Conservation (phyloP, 2,329 filamentous ascomycete genomes). For the Fusarium humuli region DNA sequence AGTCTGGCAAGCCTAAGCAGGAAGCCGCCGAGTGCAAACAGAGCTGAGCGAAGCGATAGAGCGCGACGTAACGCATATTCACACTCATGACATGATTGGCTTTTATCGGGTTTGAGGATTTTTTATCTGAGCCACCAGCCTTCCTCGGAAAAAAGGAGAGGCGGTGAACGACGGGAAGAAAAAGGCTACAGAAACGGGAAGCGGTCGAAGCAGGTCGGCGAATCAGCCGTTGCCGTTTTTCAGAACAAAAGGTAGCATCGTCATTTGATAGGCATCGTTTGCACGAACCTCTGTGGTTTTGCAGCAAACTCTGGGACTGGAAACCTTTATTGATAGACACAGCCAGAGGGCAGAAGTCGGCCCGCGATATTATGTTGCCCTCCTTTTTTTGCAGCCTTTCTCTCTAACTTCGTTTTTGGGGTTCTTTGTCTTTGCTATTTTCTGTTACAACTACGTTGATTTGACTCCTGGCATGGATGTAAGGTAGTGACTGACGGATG, state of each 20-base stretch:
- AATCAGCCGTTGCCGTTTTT: constrained; percentile 45
- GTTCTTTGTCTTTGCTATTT: constrained; percentile 37
- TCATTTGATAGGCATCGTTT: constrained; percentile 47
- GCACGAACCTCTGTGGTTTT: constrained; percentile 41
- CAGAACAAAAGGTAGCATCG: constrained; percentile 43
- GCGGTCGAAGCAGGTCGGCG: constrained; percentile 44
- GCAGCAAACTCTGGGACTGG: constrained; percentile 44
- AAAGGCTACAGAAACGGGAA: constrained; percentile 47
- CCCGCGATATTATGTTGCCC: constrained; percentile 43
- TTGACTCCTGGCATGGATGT: constrained; percentile 43
- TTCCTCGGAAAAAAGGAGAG: constrained; percentile 34
- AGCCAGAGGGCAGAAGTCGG: constrained; percentile 43
- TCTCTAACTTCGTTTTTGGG: constrained; percentile 40
- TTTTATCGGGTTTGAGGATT: constrained; percentile 41
- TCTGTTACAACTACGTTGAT: constrained; percentile 35
- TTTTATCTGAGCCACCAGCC: constrained; percentile 42
- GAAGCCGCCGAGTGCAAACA: constrained; percentile 97
- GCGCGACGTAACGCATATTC: constrained; percentile 44
- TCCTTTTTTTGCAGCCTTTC: constrained; percentile 42
- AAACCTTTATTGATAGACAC: constrained; percentile 47
- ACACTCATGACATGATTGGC: constrained; percentile 45
- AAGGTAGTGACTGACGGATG: constrained; percentile 44
- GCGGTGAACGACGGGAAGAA: constrained; percentile 41
- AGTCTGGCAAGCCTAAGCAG: constrained; percentile 90
- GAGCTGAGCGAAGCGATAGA: constrained; percentile 70